A percentile compares a stretch with the other conserved stretches of the same genome.
Conservation (phyloP, 768 basidiomycete species). For the Tylopilus balloui region DNA sequence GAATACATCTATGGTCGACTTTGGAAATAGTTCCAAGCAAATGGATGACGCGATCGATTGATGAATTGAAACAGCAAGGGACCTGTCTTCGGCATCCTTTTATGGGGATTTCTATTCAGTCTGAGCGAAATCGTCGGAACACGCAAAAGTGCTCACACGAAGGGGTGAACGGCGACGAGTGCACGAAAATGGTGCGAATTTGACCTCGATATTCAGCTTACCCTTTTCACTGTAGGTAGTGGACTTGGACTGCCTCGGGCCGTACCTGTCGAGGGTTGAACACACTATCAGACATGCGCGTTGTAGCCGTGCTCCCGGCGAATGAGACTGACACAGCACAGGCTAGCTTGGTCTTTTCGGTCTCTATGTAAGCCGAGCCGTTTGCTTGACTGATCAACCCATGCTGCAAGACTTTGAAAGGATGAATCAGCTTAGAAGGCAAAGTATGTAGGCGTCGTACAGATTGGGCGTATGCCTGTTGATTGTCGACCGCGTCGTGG, state of each 20-base stretch:
- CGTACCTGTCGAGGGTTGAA: conserved; percentile 53
- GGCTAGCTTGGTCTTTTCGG: conserved; percentile 85
- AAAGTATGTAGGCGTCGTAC: conserved; percentile 41
- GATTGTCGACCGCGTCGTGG: conserved; percentile 49
- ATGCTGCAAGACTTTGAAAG: conserved; percentile 76
- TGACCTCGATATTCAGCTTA: conserved; percentile 89
- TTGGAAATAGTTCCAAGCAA: conserved; percentile 86
- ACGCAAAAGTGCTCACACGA: conserved; percentile 52
- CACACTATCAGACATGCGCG: conserved; percentile 1
- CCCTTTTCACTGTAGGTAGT: conserved; percentile 83
- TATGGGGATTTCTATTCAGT: conserved; percentile 6
- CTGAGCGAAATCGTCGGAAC: background rate
- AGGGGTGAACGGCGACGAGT: conserved; percentile 73
- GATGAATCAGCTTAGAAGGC: conserved; percentile 4
- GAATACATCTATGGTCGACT: conserved; percentile 90
- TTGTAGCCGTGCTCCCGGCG: background rate
- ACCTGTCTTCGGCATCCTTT: conserved; percentile 92
- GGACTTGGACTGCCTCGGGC: conserved; percentile 81
- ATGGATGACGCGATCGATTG: conserved; percentile 83
- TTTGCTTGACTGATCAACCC: conserved; percentile 91
- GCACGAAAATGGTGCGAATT: conserved; percentile 93
- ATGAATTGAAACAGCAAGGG: conserved; percentile 76
- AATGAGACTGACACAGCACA: conserved; percentile 79
- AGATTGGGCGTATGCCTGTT: conserved; percentile 79
- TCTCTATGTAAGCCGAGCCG: conserved; percentile 96